These are phyloP conservation scores for Rhododendron kiyosumense DNA, from an alignment of 148 eudicot species.

Conservation along the genomic window DNA sequence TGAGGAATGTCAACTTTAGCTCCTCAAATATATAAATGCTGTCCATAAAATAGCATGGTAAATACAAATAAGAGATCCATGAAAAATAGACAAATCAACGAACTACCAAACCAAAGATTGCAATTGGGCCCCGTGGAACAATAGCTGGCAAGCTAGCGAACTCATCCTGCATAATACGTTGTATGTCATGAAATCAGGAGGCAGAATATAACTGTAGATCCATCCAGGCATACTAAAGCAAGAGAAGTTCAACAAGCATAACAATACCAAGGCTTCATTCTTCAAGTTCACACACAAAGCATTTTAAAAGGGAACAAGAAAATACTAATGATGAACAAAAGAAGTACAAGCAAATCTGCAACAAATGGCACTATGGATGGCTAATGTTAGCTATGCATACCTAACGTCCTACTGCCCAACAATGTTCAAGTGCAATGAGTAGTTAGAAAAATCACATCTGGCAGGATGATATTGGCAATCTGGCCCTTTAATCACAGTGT, in stretches of 20 bases:
- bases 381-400: not conserved
- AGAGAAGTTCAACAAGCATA: not conserved
- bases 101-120: conserved; percentile 72
- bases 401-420: not conserved
- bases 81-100: not conserved
- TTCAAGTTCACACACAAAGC: not conserved
- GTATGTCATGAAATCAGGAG: not conserved
- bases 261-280: not conserved
- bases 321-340: not conserved
- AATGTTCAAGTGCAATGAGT: not conserved
- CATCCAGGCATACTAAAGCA: not conserved
- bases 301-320: not conserved
- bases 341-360: not conserved
- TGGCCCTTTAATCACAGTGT: not conserved
- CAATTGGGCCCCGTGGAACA: conserved; percentile 69
- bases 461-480: not conserved
- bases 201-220: not conserved
- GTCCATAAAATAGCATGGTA: conserved; percentile 5
- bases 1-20: not conserved
- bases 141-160: conserved; percentile 73
- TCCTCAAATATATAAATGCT: not conserved
- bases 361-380: not conserved
- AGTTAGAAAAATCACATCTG: not conserved
- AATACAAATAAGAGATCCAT: not conserved
- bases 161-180: conserved; percentile 52